Conservation (phyloP, 495 filamentous ascomycete species). For the Peziza echinospora region DNA sequence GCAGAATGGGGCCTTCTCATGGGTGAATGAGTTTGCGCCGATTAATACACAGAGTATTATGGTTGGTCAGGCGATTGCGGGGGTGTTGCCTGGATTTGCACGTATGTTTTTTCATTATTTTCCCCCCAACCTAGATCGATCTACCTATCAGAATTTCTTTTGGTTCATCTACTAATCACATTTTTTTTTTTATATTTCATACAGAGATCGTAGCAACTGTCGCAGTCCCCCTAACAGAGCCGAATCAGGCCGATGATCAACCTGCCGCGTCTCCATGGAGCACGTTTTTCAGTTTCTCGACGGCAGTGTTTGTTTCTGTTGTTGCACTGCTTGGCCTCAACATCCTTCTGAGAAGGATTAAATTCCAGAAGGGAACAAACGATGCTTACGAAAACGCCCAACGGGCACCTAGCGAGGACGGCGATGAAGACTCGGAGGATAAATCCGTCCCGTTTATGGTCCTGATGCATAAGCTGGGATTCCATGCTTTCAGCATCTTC, state of each 20-base stretch:
- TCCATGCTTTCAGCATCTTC: conserved; percentile 47
- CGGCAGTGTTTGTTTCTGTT: neutral
- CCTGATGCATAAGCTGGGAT: conserved; percentile 53
- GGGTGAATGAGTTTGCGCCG: conserved; percentile 62
- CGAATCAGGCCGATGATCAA: conserved; percentile 4
- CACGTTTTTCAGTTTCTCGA: neutral
- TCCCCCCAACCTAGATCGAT: neutral
- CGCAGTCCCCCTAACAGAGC: conserved; percentile 29
- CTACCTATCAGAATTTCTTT: neutral
- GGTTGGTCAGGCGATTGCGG: conserved; percentile 80
- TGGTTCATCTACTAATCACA: no score
- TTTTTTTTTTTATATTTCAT: neutral
- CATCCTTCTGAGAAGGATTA: neutral
- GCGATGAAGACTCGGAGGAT: conserved; percentile 26
- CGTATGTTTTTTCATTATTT: conserved; percentile 17
- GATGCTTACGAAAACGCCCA: no score
- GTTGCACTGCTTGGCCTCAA: conserved; percentile 2
- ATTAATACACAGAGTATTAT: conserved; percentile 93
- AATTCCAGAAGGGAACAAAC: no score
- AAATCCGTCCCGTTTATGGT: conserved; percentile 41
- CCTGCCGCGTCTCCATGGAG: neutral
- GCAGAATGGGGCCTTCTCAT: conserved; percentile 90
- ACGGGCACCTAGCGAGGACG: no score
- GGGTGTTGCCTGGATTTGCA: conserved; percentile 70
- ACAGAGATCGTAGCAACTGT: conserved; percentile 55